Conservation (phyloP, 2,329 filamentous ascomycete species). For the Epichloe uncinata region DNA sequence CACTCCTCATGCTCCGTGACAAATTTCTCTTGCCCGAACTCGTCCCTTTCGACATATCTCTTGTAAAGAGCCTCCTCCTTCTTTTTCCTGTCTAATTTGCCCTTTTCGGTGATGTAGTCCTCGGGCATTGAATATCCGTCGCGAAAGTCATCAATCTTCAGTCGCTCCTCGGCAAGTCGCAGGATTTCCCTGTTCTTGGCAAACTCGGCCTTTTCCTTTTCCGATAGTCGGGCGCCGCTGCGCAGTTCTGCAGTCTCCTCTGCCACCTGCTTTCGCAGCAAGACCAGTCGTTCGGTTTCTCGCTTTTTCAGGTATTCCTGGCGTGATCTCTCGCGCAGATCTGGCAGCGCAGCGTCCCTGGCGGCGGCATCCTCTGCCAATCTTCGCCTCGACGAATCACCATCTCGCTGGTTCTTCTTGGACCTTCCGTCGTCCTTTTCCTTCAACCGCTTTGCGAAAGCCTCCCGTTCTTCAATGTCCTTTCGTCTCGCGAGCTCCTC, state of each 20-base stretch:
- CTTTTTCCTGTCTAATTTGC: conserved; percentile 72
- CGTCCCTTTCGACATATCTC: conserved; percentile 76
- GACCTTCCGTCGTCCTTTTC: conserved; percentile 57
- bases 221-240: conserved; percentile 61
- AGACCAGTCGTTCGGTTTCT: conserved; percentile 68
- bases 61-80: conserved; percentile 87
- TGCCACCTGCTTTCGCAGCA: conserved; percentile 80
- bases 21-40: conserved; percentile 77
- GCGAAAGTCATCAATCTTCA: conserved; percentile 78
- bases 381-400: conserved; percentile 41
- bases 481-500: conserved; percentile 45
- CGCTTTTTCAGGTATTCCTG: conserved; percentile 92
- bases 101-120: conserved; percentile 89
- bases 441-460: conserved; percentile 63
- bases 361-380: conserved; percentile 44
- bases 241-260: conserved; percentile 76
- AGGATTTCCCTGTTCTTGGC: conserved; percentile 75
- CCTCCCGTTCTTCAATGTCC: conserved; percentile 64
- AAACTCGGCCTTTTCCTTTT: conserved; percentile 76
- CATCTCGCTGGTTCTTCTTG: conserved; percentile 51
- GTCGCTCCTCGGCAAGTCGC: conserved; percentile 67
- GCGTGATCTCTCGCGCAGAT: conserved; percentile 69
- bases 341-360: conserved; percentile 59
- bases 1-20: conserved; percentile 93
- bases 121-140: conserved; percentile 91